A percentile compares a stretch with the other conserved stretches of the same genome.
These are phyloP conservation scores for Diaporthe humulicola DNA, from an alignment of 2,329 filamentous ascomycete species.

Conservation along the genomic window DNA sequence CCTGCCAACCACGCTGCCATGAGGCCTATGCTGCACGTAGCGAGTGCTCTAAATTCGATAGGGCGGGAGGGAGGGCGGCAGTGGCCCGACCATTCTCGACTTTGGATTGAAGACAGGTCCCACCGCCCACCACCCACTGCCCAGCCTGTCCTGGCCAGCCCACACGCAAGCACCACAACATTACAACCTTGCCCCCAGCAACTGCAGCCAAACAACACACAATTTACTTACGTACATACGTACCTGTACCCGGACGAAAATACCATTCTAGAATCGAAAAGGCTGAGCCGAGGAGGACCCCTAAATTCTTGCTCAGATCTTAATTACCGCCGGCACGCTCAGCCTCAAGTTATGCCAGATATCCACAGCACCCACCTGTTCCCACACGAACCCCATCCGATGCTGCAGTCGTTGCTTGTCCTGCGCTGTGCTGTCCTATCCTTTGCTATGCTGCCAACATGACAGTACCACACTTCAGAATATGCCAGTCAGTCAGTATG, in stretches of 20 bases:
- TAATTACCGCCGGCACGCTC: slow-evolving; percentile 18
- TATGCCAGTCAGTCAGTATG: too few relatives aligned
- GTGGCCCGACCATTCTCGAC: background rate
- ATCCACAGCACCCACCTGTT: background rate
- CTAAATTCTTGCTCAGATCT: slow-evolving; percentile 15
- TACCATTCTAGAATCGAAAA: background rate
- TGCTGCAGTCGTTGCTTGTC: background rate
- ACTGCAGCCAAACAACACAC: background rate
- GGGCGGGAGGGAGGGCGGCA: slow-evolving; percentile 24
- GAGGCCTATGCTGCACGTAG: background rate
- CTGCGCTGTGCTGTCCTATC: background rate
- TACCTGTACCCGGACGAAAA: background rate
- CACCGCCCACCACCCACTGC: background rate
- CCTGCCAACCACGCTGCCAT: background rate
- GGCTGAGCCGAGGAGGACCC: slow-evolving; percentile 19
- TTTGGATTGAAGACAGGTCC: slow-evolving; percentile 11
- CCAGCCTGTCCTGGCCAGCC: background rate
- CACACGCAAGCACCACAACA: background rate
- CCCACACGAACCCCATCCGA: background rate
- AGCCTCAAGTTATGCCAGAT: slow-evolving; percentile 27
- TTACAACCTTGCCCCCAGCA: slow-evolving; percentile 14
- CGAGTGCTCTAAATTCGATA: background rate
- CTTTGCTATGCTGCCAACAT: background rate
- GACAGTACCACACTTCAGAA: background rate
- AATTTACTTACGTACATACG: background rate